Evolutionary conservation across 352 stramenopile genomes (phyloP), one percentile per base, ranked within the genome.

Genomic region (Pythium monospermum): DNA sequence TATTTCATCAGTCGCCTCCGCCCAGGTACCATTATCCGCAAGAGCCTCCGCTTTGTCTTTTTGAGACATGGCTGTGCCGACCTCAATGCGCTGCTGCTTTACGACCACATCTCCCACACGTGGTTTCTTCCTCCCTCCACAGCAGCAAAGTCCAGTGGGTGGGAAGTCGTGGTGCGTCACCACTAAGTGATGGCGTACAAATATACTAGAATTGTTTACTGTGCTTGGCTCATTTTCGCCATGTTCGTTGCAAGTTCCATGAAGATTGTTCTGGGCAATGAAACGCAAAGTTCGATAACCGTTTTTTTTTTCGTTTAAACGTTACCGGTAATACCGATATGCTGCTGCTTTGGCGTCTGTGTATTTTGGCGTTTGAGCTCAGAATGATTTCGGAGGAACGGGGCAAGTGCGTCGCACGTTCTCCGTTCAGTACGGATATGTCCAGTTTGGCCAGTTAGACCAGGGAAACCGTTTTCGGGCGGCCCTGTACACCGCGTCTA

Each of bases 91-190:
- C 38, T 90, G 32, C 57, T 78, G 42, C 71, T 90, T 41, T 76
- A 79, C 19, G 76, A 90, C 64, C 49, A 63, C n/a, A 10, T 56
- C 43, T 82, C 79, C 42, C 60, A 59, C 43, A 85, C 76, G 57
- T 87, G 74, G 61, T 90, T 83, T 49, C 23, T 86, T 38, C 68
- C 71, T 50, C n/a, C n/a, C n/a, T n/a, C n/a, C n/a, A n/a, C n/a
- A n/a, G n/a, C n/a, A n/a, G n/a, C n/a, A n/a, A n/a, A n/a, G 1
- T 33, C 37, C 1, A 58, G 23, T 4, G 57, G 53, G 8, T 70
- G 62, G 62, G 66, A 74, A 39, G 47, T 71, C 41, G 49, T 68
- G 18, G 49, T 69, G 25, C n/a, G n/a, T n/a, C 50, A 58, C 19
- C 41, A 22, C 3, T 63, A 31, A 53, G 33, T 44, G 26, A 10